Evolutionary conservation across 225 moss, liverwort and hornwort genomes (phyloP).

Genomic region (Thuidium tamariscinum): DNA sequence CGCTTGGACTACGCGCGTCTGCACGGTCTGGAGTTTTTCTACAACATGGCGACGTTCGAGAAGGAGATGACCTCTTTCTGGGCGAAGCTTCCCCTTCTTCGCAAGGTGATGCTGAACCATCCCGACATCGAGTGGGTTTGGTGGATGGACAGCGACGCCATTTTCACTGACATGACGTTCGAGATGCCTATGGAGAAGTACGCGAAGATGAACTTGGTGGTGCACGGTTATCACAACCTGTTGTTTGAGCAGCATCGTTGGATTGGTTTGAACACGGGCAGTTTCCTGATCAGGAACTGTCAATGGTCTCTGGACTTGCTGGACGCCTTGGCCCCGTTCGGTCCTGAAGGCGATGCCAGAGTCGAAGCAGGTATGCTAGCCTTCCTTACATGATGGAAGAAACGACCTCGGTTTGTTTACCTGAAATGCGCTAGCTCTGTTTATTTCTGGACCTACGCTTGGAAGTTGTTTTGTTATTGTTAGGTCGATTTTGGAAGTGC

Average conservation of each 20-base stretch:
- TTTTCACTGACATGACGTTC: conserved; percentile 68
- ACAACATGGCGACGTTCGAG: conserved; percentile 56
- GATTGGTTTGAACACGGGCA: conserved; percentile 45
- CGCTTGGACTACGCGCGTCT: conserved; percentile 54
- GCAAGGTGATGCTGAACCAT: conserved; percentile 57
- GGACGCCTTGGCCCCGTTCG: conserved; percentile 49
- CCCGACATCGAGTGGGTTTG: conserved; percentile 73
- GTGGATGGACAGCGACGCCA: conserved; percentile 78
- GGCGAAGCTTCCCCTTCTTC: conserved; percentile 57
- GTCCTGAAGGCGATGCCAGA: conserved; percentile 14
- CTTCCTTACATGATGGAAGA: neutral
- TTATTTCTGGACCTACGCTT: neutral
- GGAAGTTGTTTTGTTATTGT: no score
- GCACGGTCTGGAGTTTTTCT: conserved; percentile 53
- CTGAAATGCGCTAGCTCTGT: neutral
- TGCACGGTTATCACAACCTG: conserved; percentile 35
- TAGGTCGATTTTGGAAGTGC: no score
- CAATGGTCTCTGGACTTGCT: conserved; percentile 69
- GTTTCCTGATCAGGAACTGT: conserved; percentile 57
- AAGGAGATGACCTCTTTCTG: conserved; percentile 56
- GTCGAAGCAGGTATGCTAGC: conserved; percentile 7
- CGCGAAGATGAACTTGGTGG: conserved; percentile 26
- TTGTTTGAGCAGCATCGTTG: conserved; percentile 47
- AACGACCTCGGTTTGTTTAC: no score
- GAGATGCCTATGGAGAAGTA: conserved; percentile 52